phyloP scores from a whole-genome alignment of 345 rosid genomes.

The Salix brachista region DNA sequence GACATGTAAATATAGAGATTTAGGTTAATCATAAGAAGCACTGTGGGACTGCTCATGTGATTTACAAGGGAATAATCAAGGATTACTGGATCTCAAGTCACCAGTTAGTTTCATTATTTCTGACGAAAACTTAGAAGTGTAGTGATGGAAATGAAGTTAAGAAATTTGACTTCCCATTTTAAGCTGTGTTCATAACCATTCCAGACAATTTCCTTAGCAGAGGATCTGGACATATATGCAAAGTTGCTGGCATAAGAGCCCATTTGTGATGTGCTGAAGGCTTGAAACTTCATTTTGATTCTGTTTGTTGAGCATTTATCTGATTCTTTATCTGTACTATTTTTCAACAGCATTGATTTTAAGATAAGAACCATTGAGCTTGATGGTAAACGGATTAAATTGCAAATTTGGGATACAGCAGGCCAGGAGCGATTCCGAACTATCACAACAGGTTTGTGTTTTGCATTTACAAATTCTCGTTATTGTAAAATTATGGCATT shows the following conservation, averaged over 20 bases:
- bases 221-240: neutral
- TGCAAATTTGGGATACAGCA: conserved; percentile 72
- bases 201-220: neutral
- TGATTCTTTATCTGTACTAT: neutral
- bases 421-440: conserved; percentile 62
- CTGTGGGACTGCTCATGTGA: neutral
- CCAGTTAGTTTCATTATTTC: neutral
- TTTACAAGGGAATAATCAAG: neutral
- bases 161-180: neutral
- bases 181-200: neutral
- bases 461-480: neutral
- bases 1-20: neutral
- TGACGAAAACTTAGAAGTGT: neutral
- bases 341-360: conserved; percentile 49
- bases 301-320: neutral
- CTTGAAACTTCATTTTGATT: neutral
- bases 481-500: neutral
- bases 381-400: conserved; percentile 67
- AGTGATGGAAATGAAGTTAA: neutral
- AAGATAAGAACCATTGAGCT: conserved; percentile 68
- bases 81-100: neutral
- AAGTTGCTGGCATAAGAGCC: neutral
- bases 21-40: neutral
- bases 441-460: conserved; percentile 45
- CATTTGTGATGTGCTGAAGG: neutral